A percentile compares a stretch with the other conserved stretches of the same genome.
Conservation (phyloP, 148 eudicot genomes). For the Diospyros kaki region DNA sequence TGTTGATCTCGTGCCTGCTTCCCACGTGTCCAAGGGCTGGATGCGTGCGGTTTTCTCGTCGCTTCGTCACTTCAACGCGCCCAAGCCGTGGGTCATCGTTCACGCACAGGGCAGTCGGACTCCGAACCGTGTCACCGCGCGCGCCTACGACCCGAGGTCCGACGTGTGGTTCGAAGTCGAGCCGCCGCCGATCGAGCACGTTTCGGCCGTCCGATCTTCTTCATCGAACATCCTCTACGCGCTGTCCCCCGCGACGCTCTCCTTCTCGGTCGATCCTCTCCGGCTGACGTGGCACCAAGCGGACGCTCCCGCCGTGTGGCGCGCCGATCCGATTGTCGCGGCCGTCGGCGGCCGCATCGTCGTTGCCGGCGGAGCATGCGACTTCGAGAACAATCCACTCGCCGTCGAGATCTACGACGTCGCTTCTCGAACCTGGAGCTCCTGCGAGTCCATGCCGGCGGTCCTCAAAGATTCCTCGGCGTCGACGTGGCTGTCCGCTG, state of each 20-base stretch:
- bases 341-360: slow-evolving; percentile 39
- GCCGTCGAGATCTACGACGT: slow-evolving; percentile 54
- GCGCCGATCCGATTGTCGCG: slow-evolving; percentile 61
- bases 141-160: slow-evolving; percentile 64
- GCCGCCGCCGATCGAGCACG: slow-evolving; percentile 11
- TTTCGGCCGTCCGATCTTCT: slow-evolving; percentile 32
- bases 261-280: slow-evolving; percentile 54
- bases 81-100: slow-evolving; percentile 62
- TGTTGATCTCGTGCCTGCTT: slow-evolving; percentile 40
- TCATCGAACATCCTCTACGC: slow-evolving; percentile 36
- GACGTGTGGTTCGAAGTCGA: slow-evolving; percentile 36
- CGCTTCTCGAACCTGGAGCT: slow-evolving; percentile 39
- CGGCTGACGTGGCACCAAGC: slow-evolving; percentile 44
- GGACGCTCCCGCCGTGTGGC: slow-evolving; percentile 38
- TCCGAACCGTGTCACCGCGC: slow-evolving; percentile 20
- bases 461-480: slow-evolving; percentile 42
- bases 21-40: slow-evolving; percentile 61
- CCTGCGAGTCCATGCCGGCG: slow-evolving; percentile 49
- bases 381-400: slow-evolving; percentile 43
- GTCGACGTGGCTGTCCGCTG: slow-evolving; percentile 55
- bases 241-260: slow-evolving; percentile 26
- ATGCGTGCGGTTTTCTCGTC: slow-evolving; percentile 36
- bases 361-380: slow-evolving; percentile 51
- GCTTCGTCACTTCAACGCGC: slow-evolving; percentile 22
- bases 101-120: slow-evolving; percentile 34